Conservation (phyloP, 2,329 filamentous ascomycete genomes). For the Ceratocystis colombiana region DNA sequence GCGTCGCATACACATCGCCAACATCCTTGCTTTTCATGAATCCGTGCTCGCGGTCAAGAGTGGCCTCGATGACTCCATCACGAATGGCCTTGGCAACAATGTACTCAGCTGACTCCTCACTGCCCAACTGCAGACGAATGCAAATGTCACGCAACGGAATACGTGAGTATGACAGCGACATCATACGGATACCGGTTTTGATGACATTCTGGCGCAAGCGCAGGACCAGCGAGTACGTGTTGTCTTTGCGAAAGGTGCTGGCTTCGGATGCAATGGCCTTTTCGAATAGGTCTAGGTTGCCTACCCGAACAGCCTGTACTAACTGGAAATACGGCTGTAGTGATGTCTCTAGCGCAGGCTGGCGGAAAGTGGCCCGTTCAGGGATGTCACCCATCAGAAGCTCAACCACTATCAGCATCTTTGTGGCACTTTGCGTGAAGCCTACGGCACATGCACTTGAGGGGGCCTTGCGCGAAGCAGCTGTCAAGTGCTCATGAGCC, state of each 20-base stretch:
- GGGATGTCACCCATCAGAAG: conserved; percentile 98
- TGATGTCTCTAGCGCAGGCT: conserved; percentile 73
- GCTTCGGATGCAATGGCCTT: conserved; percentile 72
- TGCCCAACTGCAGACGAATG: conserved; percentile 83
- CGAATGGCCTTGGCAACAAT: conserved; percentile 98
- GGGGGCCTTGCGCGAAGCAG: conserved; percentile 89
- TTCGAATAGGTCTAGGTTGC: conserved; percentile 87
- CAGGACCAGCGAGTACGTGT: conserved; percentile 89
- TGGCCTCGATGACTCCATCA: conserved; percentile 93
- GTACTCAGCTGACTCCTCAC: conserved; percentile 96
- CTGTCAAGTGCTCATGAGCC: conserved; percentile 85
- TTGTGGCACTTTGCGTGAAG: conserved; percentile 92
- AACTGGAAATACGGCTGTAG: conserved; percentile 89
- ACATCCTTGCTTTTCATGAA: conserved; percentile 99
- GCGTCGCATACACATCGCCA: conserved; percentile 89
- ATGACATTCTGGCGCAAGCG: conserved; percentile 97
- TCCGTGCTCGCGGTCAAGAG: conserved; percentile 82
- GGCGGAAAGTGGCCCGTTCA: conserved; percentile 86
- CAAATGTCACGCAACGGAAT: conserved; percentile 97
- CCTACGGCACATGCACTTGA: conserved; percentile 80
- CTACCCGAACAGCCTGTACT: conserved; percentile 91
- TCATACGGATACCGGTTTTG: conserved; percentile 98
- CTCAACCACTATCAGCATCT: conserved; percentile 93
- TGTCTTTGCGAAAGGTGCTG: conserved; percentile 80
- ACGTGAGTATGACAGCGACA: conserved; percentile 93